A percentile compares a stretch with the other conserved stretches of the same genome.
Evolutionary conservation across 371 early-diverging fungal genomes (phyloP).

Genomic region (Circinella minor): DNA sequence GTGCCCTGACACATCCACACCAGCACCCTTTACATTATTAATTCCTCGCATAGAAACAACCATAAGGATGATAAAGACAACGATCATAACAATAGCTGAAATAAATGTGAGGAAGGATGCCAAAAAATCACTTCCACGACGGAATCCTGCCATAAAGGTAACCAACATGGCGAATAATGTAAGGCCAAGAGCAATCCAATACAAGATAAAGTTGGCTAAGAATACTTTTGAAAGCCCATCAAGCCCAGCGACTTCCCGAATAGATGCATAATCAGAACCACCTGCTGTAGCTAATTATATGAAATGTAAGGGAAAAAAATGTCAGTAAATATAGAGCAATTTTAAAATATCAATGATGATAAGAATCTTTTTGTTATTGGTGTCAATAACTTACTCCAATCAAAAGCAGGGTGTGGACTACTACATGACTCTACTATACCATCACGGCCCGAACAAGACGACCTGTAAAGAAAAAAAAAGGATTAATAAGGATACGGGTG

Average conservation of each 20-base stretch:
- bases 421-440: conserved; percentile 29
- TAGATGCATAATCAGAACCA: not conserved
- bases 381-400: conserved; percentile 35
- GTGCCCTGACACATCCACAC: conserved; percentile 27
- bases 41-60: conserved; percentile 41
- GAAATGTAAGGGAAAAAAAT: not conserved
- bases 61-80: conserved; percentile 30
- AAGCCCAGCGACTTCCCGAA: conserved; percentile 7
- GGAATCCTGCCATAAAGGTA: conserved; percentile 28
- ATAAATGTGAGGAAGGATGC: conserved; percentile 36
- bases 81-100: conserved; percentile 33
- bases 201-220: conserved; percentile 37
- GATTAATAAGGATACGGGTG: not conserved
- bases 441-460: conserved; percentile 39
- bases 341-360: too few species aligned
- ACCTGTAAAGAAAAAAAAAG: conserved; percentile 22
- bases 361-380: not conserved
- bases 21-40: conserved; percentile 29
- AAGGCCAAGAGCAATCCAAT: conserved; percentile 35
- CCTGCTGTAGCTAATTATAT: not conserved
- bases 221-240: conserved; percentile 23
- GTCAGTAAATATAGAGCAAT: too few species aligned
- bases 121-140: conserved; percentile 25
- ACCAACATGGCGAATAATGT: conserved; percentile 32
- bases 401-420: conserved; percentile 41